Evolutionary conservation across 345 rosid genomes (phyloP), one percentile per base, ranked within the genome.

Genomic region (Combretum micranthum): DNA sequence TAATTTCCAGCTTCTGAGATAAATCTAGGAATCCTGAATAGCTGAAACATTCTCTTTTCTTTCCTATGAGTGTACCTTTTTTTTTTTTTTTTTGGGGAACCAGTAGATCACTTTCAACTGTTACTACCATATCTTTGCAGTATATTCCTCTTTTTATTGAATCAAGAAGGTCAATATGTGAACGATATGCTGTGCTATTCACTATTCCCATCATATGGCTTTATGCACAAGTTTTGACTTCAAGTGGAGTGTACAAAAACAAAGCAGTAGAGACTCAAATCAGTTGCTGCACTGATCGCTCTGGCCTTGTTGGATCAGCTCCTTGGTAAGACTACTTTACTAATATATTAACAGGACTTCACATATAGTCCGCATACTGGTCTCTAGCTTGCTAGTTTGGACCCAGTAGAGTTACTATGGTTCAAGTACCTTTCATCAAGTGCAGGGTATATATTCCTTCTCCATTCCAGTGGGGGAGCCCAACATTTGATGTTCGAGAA

Each of bases 401-500:
- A 32, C 5, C 9, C 9, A 11, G 39, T 32, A 5, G 39, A 32
- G 39, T 9, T 11, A 32, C 39, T 11, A 32, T 32, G 39, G 39
- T 32, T 32, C 9, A 32, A 32, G 16, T 56, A 14, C 25, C 21
- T 21, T 2, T 42, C 13, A 12, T 56, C 1, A 15, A 52, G 21
- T 69, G 78, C 73, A 84, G 91, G 91, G 60, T 84, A 57, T 82
- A 66, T 59, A 57, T 87, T 54, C 88, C 95, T 59, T 78, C 70
- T 50, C 95, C 88, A 63, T 84, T 87, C 65, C 88, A 78, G 57
- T 87, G 91, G 88, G 87, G 87, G 57, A 77, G 70, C 57, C 95
- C 95, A 20, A 84, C 86, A 20, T 84, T 87, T 55, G 55, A 72
- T 47, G 64, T 67, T 14, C 79, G 80, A 64, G 88, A 87, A 52